Base-by-base conservation (phyloP, 805 yeast genomes). In the Yarrowia porcina region DNA sequence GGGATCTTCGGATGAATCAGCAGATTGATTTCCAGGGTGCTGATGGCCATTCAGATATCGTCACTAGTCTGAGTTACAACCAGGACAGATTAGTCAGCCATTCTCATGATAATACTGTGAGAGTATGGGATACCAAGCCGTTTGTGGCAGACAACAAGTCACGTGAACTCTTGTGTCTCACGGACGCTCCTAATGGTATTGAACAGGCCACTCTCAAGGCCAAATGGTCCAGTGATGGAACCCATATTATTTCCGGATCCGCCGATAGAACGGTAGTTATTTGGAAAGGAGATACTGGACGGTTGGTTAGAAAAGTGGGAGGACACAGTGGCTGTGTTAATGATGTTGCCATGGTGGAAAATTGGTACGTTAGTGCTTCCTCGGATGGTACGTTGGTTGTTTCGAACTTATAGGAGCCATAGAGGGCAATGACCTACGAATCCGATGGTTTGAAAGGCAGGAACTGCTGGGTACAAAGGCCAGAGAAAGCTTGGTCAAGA, bases 251-350 rank as follows among this genome's bases (percentile, higher is more conserved):
- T 69, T 82, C 89, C 17, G 94, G 93, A 0, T 81, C 89, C 0
- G 83, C 82, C 28, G 90, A 88, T 70, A 76, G 80, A 1, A 77
- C 83, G 6, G 79, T 82, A 0, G 82, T 83, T 5, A 66, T 80
- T 3, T 89, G 92, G 93, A 85, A 85, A 65, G 75, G 81, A 15
- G 77, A 77, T 4, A 75, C 86, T 0, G 74, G 83, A 59, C 77
- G 77, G 52, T 67, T 85, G 25, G 64, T 77, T 6, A 74, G 77
- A 50, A 84, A 85, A 67, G 71, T 80, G 10, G 75, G 77, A 3
- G 92, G 91, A 1, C 92, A 89, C 68, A 66, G 69, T 5, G 88
- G 90, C 0, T 73, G 85, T 0, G 88, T 85, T 0, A 72, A 85
- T 25, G 90, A 84, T 70, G 81, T 86, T 8, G 85, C 82, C 67